A percentile compares a stretch with the other conserved stretches of the same genome.
phyloP scores from a whole-genome alignment of 345 rosid genomes.

The Rhodomyrtus tomentosa region DNA sequence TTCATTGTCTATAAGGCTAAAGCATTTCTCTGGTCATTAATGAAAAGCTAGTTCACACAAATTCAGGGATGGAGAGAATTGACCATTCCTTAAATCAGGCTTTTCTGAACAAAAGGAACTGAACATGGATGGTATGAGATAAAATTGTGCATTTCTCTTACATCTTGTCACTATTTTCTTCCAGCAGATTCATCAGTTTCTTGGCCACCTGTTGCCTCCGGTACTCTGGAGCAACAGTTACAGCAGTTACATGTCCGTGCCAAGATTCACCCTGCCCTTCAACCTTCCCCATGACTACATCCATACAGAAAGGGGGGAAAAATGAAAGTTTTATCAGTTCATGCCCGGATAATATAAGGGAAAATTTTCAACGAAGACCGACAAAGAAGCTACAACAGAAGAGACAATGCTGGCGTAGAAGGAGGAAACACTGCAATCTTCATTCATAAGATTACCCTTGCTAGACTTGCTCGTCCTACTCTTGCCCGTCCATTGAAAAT shows the following conservation, averaged over 20 bases:
- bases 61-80: not conserved
- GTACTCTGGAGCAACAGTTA: slow-evolving; percentile 81
- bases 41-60: not conserved
- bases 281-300: slow-evolving; percentile 86
- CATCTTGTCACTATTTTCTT: slow-evolving; percentile 86
- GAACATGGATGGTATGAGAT: not conserved
- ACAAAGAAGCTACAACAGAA: not conserved
- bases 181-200: slow-evolving; percentile 81
- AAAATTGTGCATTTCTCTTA: slow-evolving; percentile 13
- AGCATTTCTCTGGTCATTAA: not conserved
- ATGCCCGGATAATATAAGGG: not conserved
- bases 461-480: not conserved
- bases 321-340: not conserved
- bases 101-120: not conserved
- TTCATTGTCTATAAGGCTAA: not conserved
- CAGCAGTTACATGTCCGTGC: slow-evolving; percentile 98
- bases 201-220: slow-evolving; percentile 88
- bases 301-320: slow-evolving; percentile 4
- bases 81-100: not conserved
- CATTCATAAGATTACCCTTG: not conserved
- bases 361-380: not conserved
- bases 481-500: not conserved
- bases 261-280: slow-evolving; percentile 98
- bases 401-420: not conserved
- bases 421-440: not conserved